These are phyloP conservation scores for Arthrobotrys iridis DNA, from an alignment of 2,329 filamentous ascomycete genomes.

Conservation along the genomic window DNA sequence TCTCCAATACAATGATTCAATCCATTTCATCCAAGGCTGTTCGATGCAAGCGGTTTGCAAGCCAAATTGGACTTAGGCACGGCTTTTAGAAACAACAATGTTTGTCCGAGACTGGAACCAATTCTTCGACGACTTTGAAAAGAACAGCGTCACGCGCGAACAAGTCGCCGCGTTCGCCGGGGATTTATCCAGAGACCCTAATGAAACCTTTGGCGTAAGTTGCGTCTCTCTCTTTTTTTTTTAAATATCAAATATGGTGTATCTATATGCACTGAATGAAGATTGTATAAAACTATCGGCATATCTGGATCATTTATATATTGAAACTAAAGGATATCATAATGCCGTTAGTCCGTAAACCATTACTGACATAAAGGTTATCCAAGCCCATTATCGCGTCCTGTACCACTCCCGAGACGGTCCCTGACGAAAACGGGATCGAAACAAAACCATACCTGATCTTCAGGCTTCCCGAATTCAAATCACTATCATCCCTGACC, in stretches of 20 bases:
- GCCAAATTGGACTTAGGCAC: too few relatives aligned
- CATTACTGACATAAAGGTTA: not conserved
- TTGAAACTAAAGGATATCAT: too few relatives aligned
- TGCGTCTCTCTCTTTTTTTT: too few relatives aligned
- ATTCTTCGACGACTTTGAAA: not conserved
- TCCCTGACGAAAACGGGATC: not conserved
- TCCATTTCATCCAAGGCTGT: too few relatives aligned
- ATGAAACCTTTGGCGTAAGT: not conserved
- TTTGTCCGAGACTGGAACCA: slow-evolving; percentile 4
- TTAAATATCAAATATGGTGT: too few relatives aligned
- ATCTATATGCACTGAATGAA: too few relatives aligned
- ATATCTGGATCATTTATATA: too few relatives aligned
- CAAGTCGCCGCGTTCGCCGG: not conserved
- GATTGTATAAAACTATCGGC: too few relatives aligned
- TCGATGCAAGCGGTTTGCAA: too few relatives aligned
- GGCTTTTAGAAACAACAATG: not conserved
- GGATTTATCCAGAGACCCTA: not conserved
- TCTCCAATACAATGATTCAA: too few relatives aligned
- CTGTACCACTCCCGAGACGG: not conserved
- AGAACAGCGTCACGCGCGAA: not conserved
- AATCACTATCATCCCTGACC: not conserved
- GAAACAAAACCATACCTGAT: not conserved
- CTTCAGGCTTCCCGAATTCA: not conserved
- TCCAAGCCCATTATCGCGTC: not conserved
- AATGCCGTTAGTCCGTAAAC: too few relatives aligned